These are phyloP conservation scores for Colletotrichum acutatum DNA, from an alignment of 2,329 filamentous ascomycete species.

Conservation along the genomic window DNA sequence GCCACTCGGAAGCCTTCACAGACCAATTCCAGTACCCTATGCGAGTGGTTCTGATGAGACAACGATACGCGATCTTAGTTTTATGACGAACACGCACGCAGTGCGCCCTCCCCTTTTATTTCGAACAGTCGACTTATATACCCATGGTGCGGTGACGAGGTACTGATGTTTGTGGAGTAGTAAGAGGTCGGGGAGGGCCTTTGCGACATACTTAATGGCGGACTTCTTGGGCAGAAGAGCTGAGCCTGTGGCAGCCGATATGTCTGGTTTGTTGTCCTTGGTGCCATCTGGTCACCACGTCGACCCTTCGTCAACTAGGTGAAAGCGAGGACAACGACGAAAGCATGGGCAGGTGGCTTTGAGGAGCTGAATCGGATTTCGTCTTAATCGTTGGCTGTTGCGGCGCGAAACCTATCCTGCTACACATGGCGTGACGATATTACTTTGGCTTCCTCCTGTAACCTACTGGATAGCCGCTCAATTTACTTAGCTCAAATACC, in stretches of 20 bases:
- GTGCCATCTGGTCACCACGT: background rate
- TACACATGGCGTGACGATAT: conserved; percentile 26
- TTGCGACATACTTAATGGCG: conserved; percentile 38
- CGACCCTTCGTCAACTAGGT: background rate
- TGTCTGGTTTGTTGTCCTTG: background rate
- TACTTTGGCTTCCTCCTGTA: conserved; percentile 25
- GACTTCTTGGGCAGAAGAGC: conserved; percentile 10
- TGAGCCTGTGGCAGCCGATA: background rate
- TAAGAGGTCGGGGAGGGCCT: conserved; percentile 44
- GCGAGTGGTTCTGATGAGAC: conserved; percentile 33
- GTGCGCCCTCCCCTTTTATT: conserved; percentile 47
- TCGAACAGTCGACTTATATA: conserved; percentile 54
- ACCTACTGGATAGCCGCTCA: conserved; percentile 13
- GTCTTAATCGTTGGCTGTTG: background rate
- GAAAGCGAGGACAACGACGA: background rate
- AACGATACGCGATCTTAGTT: conserved; percentile 41
- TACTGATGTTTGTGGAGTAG: conserved; percentile 42
- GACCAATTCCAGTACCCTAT: conserved; percentile 9
- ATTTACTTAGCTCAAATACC: conserved; percentile 33
- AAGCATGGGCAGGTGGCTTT: background rate
- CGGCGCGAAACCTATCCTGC: conserved; percentile 23
- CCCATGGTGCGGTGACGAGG: conserved; percentile 43
- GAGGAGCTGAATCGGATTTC: conserved; percentile 6
- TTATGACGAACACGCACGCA: conserved; percentile 40
- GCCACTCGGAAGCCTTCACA: conserved; percentile 12